These are phyloP conservation scores for Schoenoplectus tabernaemontani DNA, from an alignment of 202 grass and related monocot genomes.

Conservation along the genomic window DNA sequence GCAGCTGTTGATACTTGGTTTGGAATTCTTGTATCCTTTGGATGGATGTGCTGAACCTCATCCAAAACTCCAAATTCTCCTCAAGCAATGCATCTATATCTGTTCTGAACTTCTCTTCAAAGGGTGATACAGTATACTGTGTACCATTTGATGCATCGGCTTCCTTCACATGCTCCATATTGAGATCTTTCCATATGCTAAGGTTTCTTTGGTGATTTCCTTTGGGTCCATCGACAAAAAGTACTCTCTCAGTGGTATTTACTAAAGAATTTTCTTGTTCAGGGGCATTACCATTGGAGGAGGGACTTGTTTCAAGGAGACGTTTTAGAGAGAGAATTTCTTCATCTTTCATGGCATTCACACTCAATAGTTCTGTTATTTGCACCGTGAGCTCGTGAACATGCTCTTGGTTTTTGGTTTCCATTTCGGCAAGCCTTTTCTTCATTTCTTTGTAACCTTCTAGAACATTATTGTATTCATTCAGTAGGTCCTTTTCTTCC, in stretches of 20 bases:
- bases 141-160: conserved; percentile 17
- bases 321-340: conserved; percentile 52
- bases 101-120: conserved; percentile 75
- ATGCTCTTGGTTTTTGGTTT: conserved; percentile 54
- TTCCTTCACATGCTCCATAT: conserved; percentile 6
- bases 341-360: conserved; percentile 34
- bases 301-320: conserved; percentile 12
- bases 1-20: conserved; percentile 39
- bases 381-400: conserved; percentile 23
- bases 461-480: conserved; percentile 46
- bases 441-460: conserved; percentile 60
- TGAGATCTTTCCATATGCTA: conserved; percentile 17
- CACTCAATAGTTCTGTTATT: conserved; percentile 21
- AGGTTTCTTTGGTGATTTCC: conserved; percentile 25
- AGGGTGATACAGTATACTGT: neutral
- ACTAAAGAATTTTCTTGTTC: neutral
- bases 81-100: conserved; percentile 61
- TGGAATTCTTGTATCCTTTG: conserved; percentile 61
- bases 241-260: conserved; percentile 14
- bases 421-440: conserved; percentile 46
- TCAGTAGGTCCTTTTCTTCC: conserved; percentile 36
- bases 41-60: conserved; percentile 65
- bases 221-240: conserved; percentile 1
- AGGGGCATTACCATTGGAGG: neutral
- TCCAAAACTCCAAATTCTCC: conserved; percentile 73